Base-by-base conservation (phyloP, 2,329 filamentous ascomycete species). In the Aspergillus ibericus region DNA sequence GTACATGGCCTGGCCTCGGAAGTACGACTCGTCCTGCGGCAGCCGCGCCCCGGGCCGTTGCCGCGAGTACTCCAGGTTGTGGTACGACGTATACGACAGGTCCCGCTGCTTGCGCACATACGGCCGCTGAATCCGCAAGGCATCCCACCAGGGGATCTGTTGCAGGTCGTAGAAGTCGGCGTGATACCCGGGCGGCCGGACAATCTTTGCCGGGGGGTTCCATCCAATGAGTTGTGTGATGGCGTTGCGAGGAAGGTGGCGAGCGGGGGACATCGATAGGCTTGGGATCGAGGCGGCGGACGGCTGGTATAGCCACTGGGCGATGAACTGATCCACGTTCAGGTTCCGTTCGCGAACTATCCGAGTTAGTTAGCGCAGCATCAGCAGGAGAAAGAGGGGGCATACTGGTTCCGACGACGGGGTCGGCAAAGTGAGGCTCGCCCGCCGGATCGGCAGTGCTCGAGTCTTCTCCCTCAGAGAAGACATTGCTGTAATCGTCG, bases 1-100 rank as follows among this genome's bases (percentile, higher is more conserved):
- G 60, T 81, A 78, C 75, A 82, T 82, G 29, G 78, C 73, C 44
- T 76, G 76, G 56, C 80, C 81, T 4, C 72, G 74, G 68, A 82
- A 84, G 62, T 77, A 82, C 18, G 68, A 72, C 60, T 81, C 81
- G 1, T 71, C 73, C 36, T 71, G 71, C 8, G 74, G 74, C 9
- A 81, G 65, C 29, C 59, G 66, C 29, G 66, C 62, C 6, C 72
- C 66, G 38, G 63, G 64, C 46, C 40, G 63, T 36, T 63, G 61
- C 13, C 62, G 68, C 8, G 64, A 64, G 50, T 72, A 72, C 22
- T 70, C 66, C 36, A 77, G 53, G 54, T 78, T 78, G 42, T 72
- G 72, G 56, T 78, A 77, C 1, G 75, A 72, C 9, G 69, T 75
- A 59, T 78, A 78, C 70, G 74, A 74, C n/a, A 65, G 59, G 58